Percentiles rank a stretch among this genome's conserved stretches.
Evolutionary conservation across 352 stramenopile genomes (phyloP).

Genomic region (Phytopythium chamaehyphon): DNA sequence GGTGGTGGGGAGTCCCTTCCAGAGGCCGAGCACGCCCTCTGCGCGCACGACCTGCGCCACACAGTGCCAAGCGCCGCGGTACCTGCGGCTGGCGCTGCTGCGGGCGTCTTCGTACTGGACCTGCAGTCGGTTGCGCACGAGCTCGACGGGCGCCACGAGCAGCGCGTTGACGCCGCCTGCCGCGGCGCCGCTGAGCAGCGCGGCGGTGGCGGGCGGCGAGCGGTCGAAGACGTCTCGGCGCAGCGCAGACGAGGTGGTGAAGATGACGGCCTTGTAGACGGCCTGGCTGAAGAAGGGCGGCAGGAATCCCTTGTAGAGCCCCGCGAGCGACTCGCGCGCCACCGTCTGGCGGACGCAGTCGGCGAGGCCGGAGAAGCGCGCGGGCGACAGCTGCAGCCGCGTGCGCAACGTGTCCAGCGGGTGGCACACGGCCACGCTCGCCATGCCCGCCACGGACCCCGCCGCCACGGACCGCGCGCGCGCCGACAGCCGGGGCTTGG

Average conservation of each 20-base stretch:
- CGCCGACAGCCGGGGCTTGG: constrained; percentile 28
- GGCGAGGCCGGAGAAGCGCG: constrained; percentile 55
- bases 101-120: constrained; percentile 65
- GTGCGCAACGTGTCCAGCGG: constrained; percentile 86
- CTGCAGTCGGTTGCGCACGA: constrained; percentile 78
- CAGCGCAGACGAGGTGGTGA: constrained; percentile 64
- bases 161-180: constrained; percentile 72
- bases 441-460: constrained; percentile 79
- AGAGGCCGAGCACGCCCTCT: constrained; percentile 63
- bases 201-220: constrained; percentile 38
- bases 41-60: constrained; percentile 48
- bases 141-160: constrained; percentile 69
- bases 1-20: constrained; percentile 70
- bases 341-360: constrained; percentile 63
- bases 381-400: constrained; percentile 71
- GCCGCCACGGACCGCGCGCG: constrained; percentile 68
- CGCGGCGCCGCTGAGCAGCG: constrained; percentile 48
- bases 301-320: constrained; percentile 83
- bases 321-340: constrained; percentile 48
- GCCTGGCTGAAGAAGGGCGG: constrained; percentile 85
- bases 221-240: constrained; percentile 48
- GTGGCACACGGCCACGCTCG: constrained; percentile 77
- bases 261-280: constrained; percentile 89
- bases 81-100: constrained; percentile 34
- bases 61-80: constrained; percentile 54